These are phyloP conservation scores for Byssochlamys sp. DNA, from an alignment of 2,329 filamentous ascomycete genomes.

Conservation along the genomic window DNA sequence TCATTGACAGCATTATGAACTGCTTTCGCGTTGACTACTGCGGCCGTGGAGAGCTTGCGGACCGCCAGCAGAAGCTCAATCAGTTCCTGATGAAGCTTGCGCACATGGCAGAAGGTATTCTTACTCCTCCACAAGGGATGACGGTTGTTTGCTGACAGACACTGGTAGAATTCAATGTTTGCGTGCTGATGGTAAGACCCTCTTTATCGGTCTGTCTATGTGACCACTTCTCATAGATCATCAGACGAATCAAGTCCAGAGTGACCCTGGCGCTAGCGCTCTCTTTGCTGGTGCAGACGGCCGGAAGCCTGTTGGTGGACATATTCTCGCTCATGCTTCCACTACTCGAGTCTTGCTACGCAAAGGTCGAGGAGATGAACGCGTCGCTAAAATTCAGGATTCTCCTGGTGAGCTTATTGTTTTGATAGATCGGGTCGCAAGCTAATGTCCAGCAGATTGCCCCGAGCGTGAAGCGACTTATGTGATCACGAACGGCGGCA, in stretches of 20 bases:
- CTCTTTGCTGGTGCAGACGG: constrained; percentile 60
- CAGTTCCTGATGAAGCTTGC: constrained; percentile 55
- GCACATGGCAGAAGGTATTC: constrained; percentile 53
- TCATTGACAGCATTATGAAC: constrained; percentile 63
- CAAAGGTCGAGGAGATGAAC: constrained; percentile 60
- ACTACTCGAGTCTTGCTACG: constrained; percentile 57
- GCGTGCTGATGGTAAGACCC: constrained; percentile 47
- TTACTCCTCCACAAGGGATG: background rate
- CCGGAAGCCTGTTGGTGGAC: constrained; percentile 57
- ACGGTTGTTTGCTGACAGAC: constrained; percentile 4
- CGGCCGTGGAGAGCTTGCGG: constrained; percentile 58
- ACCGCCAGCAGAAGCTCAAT: constrained; percentile 59
- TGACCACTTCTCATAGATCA: background rate
- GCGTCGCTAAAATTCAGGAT: constrained; percentile 60
- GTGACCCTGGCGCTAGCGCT: constrained; percentile 58
- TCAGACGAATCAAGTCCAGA: constrained; percentile 62
- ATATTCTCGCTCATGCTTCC: constrained; percentile 60
- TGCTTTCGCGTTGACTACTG: constrained; percentile 59
- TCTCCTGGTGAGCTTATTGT: constrained; percentile 46
- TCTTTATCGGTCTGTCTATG: background rate
- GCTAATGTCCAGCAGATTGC: constrained; percentile 42
- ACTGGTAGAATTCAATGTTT: constrained; percentile 55
- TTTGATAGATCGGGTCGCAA: background rate
- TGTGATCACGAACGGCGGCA: constrained; percentile 60
- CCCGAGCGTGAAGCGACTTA: constrained; percentile 61